Percentiles rank a stretch among this genome's conserved stretches.
phyloP scores from a whole-genome alignment of 495 filamentous ascomycete genomes.

The Penicillium bialowiezense region DNA sequence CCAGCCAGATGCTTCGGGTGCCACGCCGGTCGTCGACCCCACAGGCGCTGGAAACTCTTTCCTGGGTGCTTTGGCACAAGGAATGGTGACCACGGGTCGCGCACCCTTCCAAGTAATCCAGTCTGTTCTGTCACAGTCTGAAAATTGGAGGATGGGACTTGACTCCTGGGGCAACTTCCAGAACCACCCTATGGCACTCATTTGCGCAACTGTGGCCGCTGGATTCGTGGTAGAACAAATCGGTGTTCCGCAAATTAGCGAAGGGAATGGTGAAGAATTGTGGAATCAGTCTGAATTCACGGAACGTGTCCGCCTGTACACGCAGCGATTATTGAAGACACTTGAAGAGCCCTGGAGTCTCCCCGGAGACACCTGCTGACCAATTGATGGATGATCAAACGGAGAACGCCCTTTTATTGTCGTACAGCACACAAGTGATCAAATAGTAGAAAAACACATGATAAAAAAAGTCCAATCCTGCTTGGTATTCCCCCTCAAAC shows the following conservation, averaged over 20 bases:
- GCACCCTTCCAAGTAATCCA: slow-evolving; percentile 34
- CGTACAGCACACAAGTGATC: slow-evolving; percentile 40
- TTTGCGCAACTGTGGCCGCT: slow-evolving; percentile 79
- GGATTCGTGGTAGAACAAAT: slow-evolving; percentile 95
- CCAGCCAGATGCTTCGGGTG: slow-evolving; percentile 28
- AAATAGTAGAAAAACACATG: slow-evolving; percentile 34
- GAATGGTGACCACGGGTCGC: slow-evolving; percentile 57
- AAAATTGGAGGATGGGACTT: slow-evolving; percentile 29
- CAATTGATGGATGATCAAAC: slow-evolving; percentile 40
- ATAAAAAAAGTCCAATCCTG: slow-evolving; percentile 32
- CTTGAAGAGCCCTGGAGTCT: slow-evolving; percentile 46
- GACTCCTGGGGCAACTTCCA: slow-evolving; percentile 29
- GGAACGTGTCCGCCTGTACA: slow-evolving; percentile 53
- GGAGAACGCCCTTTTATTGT: slow-evolving; percentile 46
- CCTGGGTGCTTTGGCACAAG: slow-evolving; percentile 77
- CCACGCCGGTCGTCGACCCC: slow-evolving; percentile 72
- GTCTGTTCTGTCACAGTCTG: slow-evolving; percentile 30
- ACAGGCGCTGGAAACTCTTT: slow-evolving; percentile 97
- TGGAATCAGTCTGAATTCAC: slow-evolving; percentile 71
- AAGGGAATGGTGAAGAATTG: slow-evolving; percentile 57
- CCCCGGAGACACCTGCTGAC: slow-evolving; percentile 42
- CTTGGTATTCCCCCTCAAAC: slow-evolving; percentile 21
- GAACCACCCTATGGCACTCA: slow-evolving; percentile 64
- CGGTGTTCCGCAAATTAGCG: slow-evolving; percentile 66
- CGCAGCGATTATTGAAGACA: slow-evolving; percentile 45